phyloP scores from a whole-genome alignment of 1,284 basidiomycete species.

The Ustilago shanxiensis region DNA sequence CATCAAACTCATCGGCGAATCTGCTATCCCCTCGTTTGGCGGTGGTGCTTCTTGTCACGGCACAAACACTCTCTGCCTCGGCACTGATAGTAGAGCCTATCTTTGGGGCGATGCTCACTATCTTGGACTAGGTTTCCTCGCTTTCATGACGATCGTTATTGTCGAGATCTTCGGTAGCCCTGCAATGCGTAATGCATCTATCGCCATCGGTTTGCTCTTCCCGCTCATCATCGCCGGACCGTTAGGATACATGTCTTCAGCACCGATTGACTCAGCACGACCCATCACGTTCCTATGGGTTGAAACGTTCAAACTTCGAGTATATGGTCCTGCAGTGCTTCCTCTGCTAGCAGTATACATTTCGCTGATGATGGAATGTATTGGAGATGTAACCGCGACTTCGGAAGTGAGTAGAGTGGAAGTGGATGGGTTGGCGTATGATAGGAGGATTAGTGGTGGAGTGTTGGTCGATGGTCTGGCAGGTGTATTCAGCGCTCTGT shows the following conservation, averaged over 20 bases:
- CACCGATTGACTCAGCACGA: conserved; percentile 48
- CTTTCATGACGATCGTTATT: conserved; percentile 81
- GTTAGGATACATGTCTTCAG: conserved; percentile 50
- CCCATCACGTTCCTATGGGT: conserved; percentile 74
- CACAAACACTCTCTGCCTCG: conserved; percentile 74
- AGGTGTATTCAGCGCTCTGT: conserved; percentile 77
- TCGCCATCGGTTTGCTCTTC: conserved; percentile 69
- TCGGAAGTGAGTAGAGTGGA: conserved; percentile 81
- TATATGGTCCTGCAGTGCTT: conserved; percentile 84
- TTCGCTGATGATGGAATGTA: conserved; percentile 80
- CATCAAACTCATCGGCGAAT: conserved; percentile 79
- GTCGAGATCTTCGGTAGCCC: conserved; percentile 80
- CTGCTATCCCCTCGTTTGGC: conserved; percentile 83
- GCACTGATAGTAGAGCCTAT: conserved; percentile 73
- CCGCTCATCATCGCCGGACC: conserved; percentile 59
- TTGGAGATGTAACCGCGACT: conserved; percentile 86
- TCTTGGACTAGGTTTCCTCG: conserved; percentile 86
- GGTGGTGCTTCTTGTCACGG: conserved; percentile 77
- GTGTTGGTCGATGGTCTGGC: conserved; percentile 80
- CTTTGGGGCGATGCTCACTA: conserved; percentile 83
- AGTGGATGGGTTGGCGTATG: conserved; percentile 73
- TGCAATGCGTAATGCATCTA: conserved; percentile 78
- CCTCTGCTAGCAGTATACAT: conserved; percentile 85
- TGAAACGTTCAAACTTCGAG: conserved; percentile 80
- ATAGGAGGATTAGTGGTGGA: conserved; percentile 85